These are phyloP conservation scores for Aspergillus ostianus DNA, from an alignment of 495 filamentous ascomycete genomes.

Conservation along the genomic window DNA sequence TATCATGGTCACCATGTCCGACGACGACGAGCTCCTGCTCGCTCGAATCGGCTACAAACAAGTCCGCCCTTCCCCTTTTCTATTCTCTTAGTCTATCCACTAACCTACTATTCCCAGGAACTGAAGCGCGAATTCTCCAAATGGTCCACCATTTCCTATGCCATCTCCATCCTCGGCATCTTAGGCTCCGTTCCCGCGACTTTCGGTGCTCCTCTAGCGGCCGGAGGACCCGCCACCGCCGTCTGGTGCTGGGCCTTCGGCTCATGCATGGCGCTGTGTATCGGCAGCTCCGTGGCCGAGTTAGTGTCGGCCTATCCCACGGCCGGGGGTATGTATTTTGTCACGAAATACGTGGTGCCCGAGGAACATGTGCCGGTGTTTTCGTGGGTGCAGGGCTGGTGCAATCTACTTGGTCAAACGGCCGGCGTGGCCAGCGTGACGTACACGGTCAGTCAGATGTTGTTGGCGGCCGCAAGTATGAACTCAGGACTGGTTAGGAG, in stretches of 20 bases:
- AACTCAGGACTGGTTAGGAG: constrained; percentile 46
- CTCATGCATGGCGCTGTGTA: constrained; percentile 65
- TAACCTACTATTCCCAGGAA: constrained; percentile 41
- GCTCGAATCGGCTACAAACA: constrained; percentile 69
- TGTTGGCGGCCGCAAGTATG: constrained; percentile 57
- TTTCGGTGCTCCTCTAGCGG: constrained; percentile 58
- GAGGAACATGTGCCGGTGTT: constrained; percentile 55
- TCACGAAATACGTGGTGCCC: constrained; percentile 60
- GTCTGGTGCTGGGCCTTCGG: constrained; percentile 74
- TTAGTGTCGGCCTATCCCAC: constrained; percentile 64
- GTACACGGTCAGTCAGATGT: constrained; percentile 58
- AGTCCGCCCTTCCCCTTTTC: constrained; percentile 36
- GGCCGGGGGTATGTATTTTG: constrained; percentile 64
- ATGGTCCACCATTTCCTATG: constrained; percentile 74
- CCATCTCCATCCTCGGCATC: constrained; percentile 69
- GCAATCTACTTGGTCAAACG: constrained; percentile 60
- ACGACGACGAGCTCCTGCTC: constrained; percentile 65
- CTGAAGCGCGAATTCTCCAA: constrained; percentile 65
- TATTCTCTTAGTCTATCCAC: not conserved
- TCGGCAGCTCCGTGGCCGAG: constrained; percentile 63
- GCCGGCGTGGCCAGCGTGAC: constrained; percentile 57
- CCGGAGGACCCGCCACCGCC: constrained; percentile 68
- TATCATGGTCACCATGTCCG: constrained; percentile 50
- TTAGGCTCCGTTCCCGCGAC: constrained; percentile 70
- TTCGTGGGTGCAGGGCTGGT: constrained; percentile 63